These are phyloP conservation scores for Pleurotus eryngii DNA, from an alignment of 768 basidiomycete species.

Conservation along the genomic window DNA sequence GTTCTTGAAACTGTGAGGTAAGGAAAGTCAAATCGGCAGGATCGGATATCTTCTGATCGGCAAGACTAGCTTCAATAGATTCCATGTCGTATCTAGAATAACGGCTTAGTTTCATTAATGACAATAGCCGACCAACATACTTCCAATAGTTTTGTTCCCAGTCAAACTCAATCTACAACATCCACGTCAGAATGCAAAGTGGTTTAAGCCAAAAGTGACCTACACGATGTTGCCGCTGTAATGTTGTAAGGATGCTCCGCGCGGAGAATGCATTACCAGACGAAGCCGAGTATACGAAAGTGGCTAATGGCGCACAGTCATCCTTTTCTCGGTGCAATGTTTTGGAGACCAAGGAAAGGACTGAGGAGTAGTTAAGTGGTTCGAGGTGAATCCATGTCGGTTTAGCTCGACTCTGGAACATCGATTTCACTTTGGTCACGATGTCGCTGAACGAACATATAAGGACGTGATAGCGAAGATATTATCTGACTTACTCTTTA, in stretches of 20 bases:
- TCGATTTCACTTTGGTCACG: constrained; percentile 47
- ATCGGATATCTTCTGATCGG: constrained; percentile 51
- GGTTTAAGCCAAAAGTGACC: constrained; percentile 16
- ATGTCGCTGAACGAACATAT: constrained; percentile 28
- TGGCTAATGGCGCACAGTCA: constrained; percentile 50
- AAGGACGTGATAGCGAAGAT: not conserved
- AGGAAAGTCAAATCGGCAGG: constrained; percentile 64
- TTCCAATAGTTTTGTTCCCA: constrained; percentile 66
- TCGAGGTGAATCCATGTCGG: constrained; percentile 69
- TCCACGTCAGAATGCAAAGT: not conserved
- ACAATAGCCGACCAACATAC: constrained; percentile 32
- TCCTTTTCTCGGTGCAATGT: constrained; percentile 59
- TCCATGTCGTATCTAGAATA: constrained; percentile 48
- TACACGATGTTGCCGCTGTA: constrained; percentile 64
- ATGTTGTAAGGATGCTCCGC: constrained; percentile 56
- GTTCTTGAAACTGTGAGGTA: constrained; percentile 52
- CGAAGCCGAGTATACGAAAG: constrained; percentile 53
- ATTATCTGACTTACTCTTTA: constrained; percentile 38
- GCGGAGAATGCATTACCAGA: constrained; percentile 72
- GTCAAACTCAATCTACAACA: constrained; percentile 55
- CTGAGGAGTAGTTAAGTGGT: constrained; percentile 53
- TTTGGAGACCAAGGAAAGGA: constrained; percentile 58
- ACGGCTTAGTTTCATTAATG: not conserved
- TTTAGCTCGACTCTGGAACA: constrained; percentile 56
- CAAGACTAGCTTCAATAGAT: constrained; percentile 52